phyloP scores from a whole-genome alignment of 345 rosid genomes.

The Turnera subulata region DNA sequence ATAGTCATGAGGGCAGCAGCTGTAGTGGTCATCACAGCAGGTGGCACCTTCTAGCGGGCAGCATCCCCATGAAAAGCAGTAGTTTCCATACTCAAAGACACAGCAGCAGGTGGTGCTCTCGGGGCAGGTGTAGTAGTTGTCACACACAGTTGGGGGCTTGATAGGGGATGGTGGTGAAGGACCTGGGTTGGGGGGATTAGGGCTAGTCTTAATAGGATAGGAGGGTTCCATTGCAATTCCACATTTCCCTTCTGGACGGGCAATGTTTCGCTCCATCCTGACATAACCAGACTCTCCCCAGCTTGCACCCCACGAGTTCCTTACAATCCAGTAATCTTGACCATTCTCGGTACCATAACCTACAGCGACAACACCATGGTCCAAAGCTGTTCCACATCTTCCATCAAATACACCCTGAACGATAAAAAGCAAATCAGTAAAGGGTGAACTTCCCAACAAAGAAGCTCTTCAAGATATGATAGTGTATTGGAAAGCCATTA shows the following conservation, averaged over 20 bases:
- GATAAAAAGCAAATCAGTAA: background rate
- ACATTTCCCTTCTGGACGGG: background rate
- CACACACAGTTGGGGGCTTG: conserved; percentile 69
- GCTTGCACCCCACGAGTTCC: background rate
- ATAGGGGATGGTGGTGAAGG: conserved; percentile 92
- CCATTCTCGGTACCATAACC: conserved; percentile 88
- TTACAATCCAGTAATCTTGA: conserved; percentile 34
- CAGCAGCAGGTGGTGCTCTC: conserved; percentile 90
- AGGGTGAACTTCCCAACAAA: too few relatives aligned
- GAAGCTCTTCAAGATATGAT: too few relatives aligned
- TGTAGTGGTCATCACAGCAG: conserved; percentile 76
- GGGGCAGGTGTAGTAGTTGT: conserved; percentile 60
- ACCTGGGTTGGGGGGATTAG: conserved; percentile 92
- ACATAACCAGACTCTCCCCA: background rate
- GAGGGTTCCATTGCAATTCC: background rate
- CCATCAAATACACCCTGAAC: conserved; percentile 77
- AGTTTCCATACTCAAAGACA: conserved; percentile 45
- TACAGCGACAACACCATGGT: conserved; percentile 89
- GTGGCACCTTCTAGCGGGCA: conserved; percentile 84
- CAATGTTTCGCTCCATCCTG: background rate
- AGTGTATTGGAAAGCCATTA: too few relatives aligned
- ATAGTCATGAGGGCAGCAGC: conserved; percentile 86
- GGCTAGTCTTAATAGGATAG: conserved; percentile 44
- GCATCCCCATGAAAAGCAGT: conserved; percentile 93
- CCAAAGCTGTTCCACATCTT: conserved; percentile 62